A percentile compares a stretch with the other conserved stretches of the same genome.
phyloP scores from a whole-genome alignment of 768 basidiomycete genomes.

The Zangia roseola region DNA sequence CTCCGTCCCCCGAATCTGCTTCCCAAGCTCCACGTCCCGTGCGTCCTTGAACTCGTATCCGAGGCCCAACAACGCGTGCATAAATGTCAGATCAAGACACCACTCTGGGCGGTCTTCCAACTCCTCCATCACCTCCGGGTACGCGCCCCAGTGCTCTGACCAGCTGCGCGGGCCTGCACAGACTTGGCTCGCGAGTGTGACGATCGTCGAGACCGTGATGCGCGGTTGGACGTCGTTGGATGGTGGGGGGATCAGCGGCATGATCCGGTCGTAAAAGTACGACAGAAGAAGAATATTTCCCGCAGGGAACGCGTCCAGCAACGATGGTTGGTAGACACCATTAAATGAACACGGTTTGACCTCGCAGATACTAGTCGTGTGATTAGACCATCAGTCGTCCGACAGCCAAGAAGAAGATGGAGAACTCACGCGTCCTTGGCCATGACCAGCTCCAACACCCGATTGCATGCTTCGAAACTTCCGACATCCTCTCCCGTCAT shows the following conservation, averaged over 20 bases:
- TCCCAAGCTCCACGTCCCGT: conserved; percentile 74
- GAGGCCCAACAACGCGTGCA: conserved; percentile 81
- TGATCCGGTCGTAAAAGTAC: conserved; percentile 95
- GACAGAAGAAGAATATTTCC: conserved; percentile 91
- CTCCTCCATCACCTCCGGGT: conserved; percentile 57
- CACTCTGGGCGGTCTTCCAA: conserved; percentile 85
- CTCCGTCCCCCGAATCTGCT: conserved; percentile 87
- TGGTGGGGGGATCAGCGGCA: conserved; percentile 60
- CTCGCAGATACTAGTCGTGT: conserved; percentile 65
- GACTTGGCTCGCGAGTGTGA: conserved; percentile 62
- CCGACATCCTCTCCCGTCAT: conserved; percentile 87
- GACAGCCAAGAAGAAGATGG: not conserved
- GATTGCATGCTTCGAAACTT: conserved; percentile 81
- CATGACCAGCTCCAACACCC: conserved; percentile 83
- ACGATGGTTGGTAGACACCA: conserved; percentile 94
- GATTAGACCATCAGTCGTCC: not conserved
- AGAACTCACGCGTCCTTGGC: conserved; percentile 84
- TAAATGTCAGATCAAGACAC: conserved; percentile 95
- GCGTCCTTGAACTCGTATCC: conserved; percentile 86
- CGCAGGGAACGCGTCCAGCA: conserved; percentile 81
- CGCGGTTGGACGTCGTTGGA: conserved; percentile 22
- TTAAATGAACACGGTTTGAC: conserved; percentile 95
- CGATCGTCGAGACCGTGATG: conserved; percentile 58
- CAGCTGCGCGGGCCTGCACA: conserved; percentile 70
- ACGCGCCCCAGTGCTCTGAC: conserved; percentile 46